Base-by-base conservation (phyloP, 768 basidiomycete genomes). In the Cystofilobasidium bisporidii region DNA sequence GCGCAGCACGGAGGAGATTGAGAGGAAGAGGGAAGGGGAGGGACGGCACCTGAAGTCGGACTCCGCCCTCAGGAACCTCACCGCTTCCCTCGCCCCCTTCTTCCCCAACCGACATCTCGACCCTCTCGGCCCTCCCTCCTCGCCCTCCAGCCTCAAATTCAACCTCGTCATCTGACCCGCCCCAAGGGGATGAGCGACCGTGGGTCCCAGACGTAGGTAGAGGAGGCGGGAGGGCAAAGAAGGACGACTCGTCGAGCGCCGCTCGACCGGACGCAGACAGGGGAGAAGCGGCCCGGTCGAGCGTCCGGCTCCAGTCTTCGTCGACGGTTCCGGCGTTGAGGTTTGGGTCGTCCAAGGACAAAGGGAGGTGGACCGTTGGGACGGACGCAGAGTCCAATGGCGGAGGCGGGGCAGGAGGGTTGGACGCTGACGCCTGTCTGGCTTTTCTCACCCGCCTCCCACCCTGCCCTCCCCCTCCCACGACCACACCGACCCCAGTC, bases 181-280 rank as follows among this genome's bases (percentile, higher is more conserved):
- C 18, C 18, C 9, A 24, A 20, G 65, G 38, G 45, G 41, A 40
- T 18, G 28, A 18, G 36, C n/a, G n/a, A n/a, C n/a, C n/a, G n/a
- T n/a, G n/a, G n/a, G n/a, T n/a, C n/a, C n/a, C n/a, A n/a, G n/a
- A n/a, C n/a, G n/a, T n/a, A n/a, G n/a, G n/a, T 26, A 53, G 55
- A 20, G 56, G 47, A 22, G 41, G 40, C 28, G 55, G 28, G n/a
- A 64, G 33, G 45, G 58, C 43, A 24, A 22, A 33, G 60, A 67
- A 67, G 33, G 59, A 38, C 26, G 22, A 17, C 30, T 67, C 66
- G 40, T 62, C 60, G 20, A 67, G 36, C n/a, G n/a, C n/a, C n/a
- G n/a, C n/a, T n/a, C n/a, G n/a, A n/a, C n/a, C n/a, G n/a, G n/a
- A n/a, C n/a, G n/a, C n/a, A n/a, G n/a, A n/a, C n/a, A n/a, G n/a